Evolutionary conservation across 257 asterid genomes (phyloP).

Genomic region (Euphrasia confusa): DNA sequence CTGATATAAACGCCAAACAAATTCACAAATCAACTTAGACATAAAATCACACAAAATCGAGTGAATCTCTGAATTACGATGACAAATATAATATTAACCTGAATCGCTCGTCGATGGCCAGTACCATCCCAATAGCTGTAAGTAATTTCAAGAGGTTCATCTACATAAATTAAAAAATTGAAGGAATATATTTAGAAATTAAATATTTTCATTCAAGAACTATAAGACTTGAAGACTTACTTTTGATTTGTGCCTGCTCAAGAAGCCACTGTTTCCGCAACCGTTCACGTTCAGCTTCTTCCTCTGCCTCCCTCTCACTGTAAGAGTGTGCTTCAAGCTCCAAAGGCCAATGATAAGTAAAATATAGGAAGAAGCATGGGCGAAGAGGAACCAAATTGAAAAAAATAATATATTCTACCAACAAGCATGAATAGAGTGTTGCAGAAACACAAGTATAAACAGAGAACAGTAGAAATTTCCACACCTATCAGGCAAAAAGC

Average conservation of each 20-base stretch:
- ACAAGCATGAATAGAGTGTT: slow-evolving; percentile 13
- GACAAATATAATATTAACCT: slow-evolving; percentile 33
- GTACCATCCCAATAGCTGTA: slow-evolving; percentile 99
- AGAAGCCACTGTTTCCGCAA: slow-evolving; percentile 81
- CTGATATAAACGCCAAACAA: slow-evolving; percentile 33
- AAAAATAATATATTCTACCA: not conserved
- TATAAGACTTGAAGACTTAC: slow-evolving; percentile 31
- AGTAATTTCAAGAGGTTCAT: slow-evolving; percentile 91
- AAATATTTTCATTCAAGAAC: slow-evolving; percentile 17
- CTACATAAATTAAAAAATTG: slow-evolving; percentile 36
- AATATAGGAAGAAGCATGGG: slow-evolving; percentile 22
- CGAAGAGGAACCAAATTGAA: slow-evolving; percentile 5
- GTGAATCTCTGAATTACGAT: not conserved
- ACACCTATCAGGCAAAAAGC: slow-evolving; percentile 98
- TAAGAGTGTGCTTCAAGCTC: slow-evolving; percentile 81
- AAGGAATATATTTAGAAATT: slow-evolving; percentile 13
- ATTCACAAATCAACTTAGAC: not conserved
- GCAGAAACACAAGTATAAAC: not conserved
- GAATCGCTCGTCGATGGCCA: slow-evolving; percentile 89
- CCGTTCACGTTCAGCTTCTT: slow-evolving; percentile 98
- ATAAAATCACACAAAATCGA: not conserved
- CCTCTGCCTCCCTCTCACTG: slow-evolving; percentile 99
- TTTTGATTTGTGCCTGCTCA: slow-evolving; percentile 88
- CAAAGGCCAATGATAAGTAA: slow-evolving; percentile 56
- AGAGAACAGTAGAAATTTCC: slow-evolving; percentile 31